phyloP scores from a whole-genome alignment of 306 rosid species.

The Vigna reflexopilosa region DNA sequence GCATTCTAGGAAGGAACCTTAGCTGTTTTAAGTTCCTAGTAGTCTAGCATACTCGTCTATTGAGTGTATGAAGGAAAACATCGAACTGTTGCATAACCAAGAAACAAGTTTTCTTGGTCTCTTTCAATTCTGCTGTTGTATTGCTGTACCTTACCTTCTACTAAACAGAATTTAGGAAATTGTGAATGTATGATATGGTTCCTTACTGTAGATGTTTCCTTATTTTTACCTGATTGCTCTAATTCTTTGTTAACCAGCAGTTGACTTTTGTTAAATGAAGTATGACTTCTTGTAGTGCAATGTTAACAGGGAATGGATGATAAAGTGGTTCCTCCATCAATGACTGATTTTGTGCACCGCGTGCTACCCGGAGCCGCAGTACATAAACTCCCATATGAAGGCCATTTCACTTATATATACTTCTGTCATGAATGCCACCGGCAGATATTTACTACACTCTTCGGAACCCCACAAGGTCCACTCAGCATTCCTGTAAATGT shows the following conservation, averaged over 20 bases:
- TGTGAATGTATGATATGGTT: neutral
- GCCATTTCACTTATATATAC: constrained; percentile 89
- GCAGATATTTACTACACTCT: constrained; percentile 91
- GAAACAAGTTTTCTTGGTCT: neutral
- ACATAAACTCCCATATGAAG: constrained; percentile 97
- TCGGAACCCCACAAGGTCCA: constrained; percentile 96
- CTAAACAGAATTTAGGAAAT: constrained; percentile 24
- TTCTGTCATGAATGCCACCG: constrained; percentile 97
- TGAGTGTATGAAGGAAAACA: constrained; percentile 1
- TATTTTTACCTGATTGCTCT: constrained; percentile 1
- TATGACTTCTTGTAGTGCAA: constrained; percentile 40
- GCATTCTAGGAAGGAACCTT: constrained; percentile 10
- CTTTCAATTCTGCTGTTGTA: neutral
- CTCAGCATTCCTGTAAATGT: constrained; percentile 48
- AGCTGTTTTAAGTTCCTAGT: constrained; percentile 2
- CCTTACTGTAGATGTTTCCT: constrained; percentile 2
- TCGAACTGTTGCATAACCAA: constrained; percentile 15
- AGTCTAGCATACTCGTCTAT: constrained; percentile 2
- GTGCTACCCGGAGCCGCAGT: constrained; percentile 92
- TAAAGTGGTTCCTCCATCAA: constrained; percentile 84
- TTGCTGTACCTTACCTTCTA: constrained; percentile 7
- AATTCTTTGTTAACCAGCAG: constrained; percentile 25
- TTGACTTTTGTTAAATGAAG: neutral
- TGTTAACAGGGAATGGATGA: constrained; percentile 97
- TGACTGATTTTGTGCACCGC: constrained; percentile 97